A percentile compares a stretch with the other conserved stretches of the same genome.
Conservation (phyloP, 495 filamentous ascomycete genomes). For the Darksidea phi region DNA sequence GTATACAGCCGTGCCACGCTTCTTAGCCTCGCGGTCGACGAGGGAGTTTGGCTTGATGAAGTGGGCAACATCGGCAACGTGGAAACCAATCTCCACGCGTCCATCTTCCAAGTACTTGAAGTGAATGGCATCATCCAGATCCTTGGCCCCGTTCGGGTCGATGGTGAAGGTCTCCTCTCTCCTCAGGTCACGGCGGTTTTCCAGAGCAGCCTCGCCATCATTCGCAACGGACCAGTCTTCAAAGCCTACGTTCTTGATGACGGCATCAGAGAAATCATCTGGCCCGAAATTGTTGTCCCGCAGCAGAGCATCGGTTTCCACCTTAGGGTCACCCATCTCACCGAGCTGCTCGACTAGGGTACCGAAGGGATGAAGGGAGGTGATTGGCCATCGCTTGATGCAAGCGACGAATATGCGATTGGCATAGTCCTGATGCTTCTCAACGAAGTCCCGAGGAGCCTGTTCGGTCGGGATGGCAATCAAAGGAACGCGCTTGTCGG, state of each 20-base stretch:
- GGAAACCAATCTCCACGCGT: constrained; percentile 89
- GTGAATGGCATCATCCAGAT: constrained; percentile 89
- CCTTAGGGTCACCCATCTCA: constrained; percentile 93
- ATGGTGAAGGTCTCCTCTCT: constrained; percentile 88
- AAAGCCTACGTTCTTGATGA: constrained; percentile 85
- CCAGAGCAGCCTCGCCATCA: constrained; percentile 73
- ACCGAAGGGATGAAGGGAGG: constrained; percentile 97
- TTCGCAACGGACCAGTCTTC: constrained; percentile 85
- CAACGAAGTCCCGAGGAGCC: constrained; percentile 94
- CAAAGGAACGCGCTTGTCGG: constrained; percentile 95
- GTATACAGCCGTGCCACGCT: constrained; percentile 93
- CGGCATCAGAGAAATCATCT: constrained; percentile 96
- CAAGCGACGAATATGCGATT: constrained; percentile 98
- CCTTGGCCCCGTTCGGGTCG: constrained; percentile 76
- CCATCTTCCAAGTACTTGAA: constrained; percentile 78
- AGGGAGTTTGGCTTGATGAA: constrained; percentile 96
- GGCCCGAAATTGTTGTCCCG: constrained; percentile 98
- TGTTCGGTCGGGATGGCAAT: constrained; percentile 99
- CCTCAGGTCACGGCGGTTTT: constrained; percentile 85
- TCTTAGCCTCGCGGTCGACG: constrained; percentile 96
- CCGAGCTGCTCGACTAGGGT: constrained; percentile 96
- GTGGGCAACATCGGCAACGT: constrained; percentile 93
- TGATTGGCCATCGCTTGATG: constrained; percentile 99
- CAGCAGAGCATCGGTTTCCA: constrained; percentile 95
- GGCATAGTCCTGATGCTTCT: constrained; percentile 95